phyloP scores from a whole-genome alignment of 108 stramenopile genomes.

The Conticribra weissflogii region DNA sequence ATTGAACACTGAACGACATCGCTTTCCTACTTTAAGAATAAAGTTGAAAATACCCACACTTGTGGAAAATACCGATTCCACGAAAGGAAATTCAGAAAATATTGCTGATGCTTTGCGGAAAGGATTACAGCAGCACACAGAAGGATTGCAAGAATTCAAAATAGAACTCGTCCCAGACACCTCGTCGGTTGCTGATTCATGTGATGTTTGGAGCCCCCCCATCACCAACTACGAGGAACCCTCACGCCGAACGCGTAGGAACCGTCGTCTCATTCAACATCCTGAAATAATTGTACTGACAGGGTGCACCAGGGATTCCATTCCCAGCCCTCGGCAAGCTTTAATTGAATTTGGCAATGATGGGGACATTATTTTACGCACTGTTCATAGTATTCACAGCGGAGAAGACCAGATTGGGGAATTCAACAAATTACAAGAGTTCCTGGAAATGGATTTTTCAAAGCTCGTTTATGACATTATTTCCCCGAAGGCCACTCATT shows the following conservation, averaged over 20 bases:
- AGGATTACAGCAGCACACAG: too few relatives aligned
- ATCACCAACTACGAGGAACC: too few relatives aligned
- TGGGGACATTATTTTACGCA: conserved; percentile 24
- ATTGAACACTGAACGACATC: not conserved
- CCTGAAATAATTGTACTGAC: conserved; percentile 32
- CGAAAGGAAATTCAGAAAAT: not conserved
- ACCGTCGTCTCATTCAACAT: not conserved
- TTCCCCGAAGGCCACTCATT: not conserved
- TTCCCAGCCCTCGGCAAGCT: not conserved
- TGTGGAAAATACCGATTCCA: not conserved
- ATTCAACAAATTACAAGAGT: conserved; percentile 3
- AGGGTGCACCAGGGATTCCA: conserved; percentile 25
- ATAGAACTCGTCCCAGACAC: not conserved
- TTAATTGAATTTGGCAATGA: conserved; percentile 14
- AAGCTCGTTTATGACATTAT: conserved; percentile 6
- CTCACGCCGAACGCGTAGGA: not conserved
- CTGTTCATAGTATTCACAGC: not conserved
- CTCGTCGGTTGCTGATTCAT: not conserved
- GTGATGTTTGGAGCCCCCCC: conserved; percentile 14
- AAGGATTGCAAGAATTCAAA: conserved; percentile 1
- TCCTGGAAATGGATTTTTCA: conserved; percentile 22
- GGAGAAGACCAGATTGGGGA: not conserved
- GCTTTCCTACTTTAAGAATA: conserved; percentile 18
- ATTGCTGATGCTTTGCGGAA: not conserved
- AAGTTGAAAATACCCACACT: conserved; percentile 15